These are phyloP conservation scores for Aspergillus sp. DNA, from an alignment of 2,329 filamentous ascomycete genomes.

Conservation along the genomic window DNA sequence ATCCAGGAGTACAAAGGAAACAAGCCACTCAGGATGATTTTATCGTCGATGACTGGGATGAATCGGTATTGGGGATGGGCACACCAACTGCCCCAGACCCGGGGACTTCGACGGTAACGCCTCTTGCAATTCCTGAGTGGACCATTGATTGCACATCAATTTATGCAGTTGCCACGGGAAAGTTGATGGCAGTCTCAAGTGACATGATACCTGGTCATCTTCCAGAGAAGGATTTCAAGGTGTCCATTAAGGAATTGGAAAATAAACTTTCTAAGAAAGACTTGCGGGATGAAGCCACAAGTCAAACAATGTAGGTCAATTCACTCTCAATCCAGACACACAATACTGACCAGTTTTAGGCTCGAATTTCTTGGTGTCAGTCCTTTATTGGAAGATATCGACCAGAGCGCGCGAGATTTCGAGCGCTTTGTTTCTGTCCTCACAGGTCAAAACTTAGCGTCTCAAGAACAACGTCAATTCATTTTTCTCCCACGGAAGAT, in stretches of 20 bases:
- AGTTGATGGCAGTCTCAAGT: constrained; percentile 2
- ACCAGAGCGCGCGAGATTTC: constrained; percentile 27
- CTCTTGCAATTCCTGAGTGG: constrained; percentile 19
- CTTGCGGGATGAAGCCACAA: constrained; percentile 6
- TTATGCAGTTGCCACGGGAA: constrained; percentile 21
- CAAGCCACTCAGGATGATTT: constrained; percentile 21
- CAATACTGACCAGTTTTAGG: constrained; percentile 16
- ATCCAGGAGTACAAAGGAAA: constrained; percentile 6
- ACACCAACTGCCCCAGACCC: constrained; percentile 4
- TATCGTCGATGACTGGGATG: constrained; percentile 35
- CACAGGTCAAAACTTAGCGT: constrained; percentile 2
- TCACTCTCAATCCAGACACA: neutral
- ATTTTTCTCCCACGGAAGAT: constrained; percentile 15
- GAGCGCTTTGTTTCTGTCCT: constrained; percentile 18
- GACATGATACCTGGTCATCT: neutral
- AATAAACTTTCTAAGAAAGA: constrained; percentile 3
- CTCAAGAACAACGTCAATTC: constrained; percentile 8
- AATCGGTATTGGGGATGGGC: constrained; percentile 12
- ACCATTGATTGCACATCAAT: constrained; percentile 23
- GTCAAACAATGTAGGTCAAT: constrained; percentile 26
- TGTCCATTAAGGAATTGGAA: constrained; percentile 17
- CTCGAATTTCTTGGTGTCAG: constrained; percentile 25
- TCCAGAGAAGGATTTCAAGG: constrained; percentile 13
- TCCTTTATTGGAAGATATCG: constrained; percentile 30
- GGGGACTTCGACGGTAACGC: constrained; percentile 6